Evolutionary conservation across 345 rosid genomes (phyloP), one percentile per base, ranked within the genome.

Genomic region (Moricandia moricandioides): DNA sequence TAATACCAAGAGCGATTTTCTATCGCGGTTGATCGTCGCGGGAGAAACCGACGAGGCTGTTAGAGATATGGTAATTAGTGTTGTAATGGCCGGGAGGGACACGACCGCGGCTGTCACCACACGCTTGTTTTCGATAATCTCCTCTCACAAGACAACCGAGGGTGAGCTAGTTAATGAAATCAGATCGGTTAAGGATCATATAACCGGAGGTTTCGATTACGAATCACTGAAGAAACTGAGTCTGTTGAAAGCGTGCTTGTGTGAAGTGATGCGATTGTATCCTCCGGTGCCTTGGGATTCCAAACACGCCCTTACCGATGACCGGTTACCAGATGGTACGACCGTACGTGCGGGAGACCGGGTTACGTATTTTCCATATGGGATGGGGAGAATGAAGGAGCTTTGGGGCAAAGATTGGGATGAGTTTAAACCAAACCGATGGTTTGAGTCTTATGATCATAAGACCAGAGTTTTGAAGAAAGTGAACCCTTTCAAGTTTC

Each of bases 311-410:
- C 9, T 78, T 0, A 40, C 29, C 6, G 56, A 84, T 17, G 92
- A 92, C 71, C 5, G 78, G 34, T 80, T 92, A 77, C 92, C 96
- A 0, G 98, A 90, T 54, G 90, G 91, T 11, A 88, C 92, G 6
- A 7, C 10, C 0, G 87, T 92, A 30, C 82, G 61, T 67, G 86
- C 91, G 0, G 98, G 98, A 45, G 94, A 90, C 49, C 85, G 98
- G 56, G 98, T 92, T 6, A 92, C 96, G 3, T 92, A 86, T 67
- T 87, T 90, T 57, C 96, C 92, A 0, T 92, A 90, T 47, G 98
- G 96, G 16, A 88, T 88, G 98, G 96, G 98, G 61, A 84, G 98
- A 79, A 87, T 88, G 91, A 91, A 92, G 35, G 81, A 82, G 33
- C 60, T 90, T 45, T 92, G 98, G 98, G 94, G 98, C 10, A 62